Conservation (phyloP, 2,329 filamentous ascomycete genomes). For the Colletotrichum sp. region DNA sequence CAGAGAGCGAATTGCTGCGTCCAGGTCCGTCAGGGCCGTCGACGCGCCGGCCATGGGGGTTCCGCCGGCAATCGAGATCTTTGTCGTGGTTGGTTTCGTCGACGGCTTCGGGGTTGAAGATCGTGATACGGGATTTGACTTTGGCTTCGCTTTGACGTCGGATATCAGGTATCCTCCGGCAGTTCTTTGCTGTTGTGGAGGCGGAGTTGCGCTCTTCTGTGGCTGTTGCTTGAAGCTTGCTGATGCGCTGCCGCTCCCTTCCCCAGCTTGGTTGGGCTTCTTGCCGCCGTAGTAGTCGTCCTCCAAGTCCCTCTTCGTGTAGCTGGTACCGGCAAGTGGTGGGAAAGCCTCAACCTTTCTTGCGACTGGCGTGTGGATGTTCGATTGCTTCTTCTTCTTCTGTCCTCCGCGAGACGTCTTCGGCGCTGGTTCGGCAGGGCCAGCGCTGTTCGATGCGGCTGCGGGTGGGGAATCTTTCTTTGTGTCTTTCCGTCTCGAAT, state of each 20-base stretch:
- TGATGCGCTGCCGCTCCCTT: slow-evolving; percentile 36
- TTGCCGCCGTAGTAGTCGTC: slow-evolving; percentile 77
- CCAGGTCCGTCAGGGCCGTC: slow-evolving; percentile 71
- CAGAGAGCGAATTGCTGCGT: slow-evolving; percentile 83
- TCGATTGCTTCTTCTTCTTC: slow-evolving; percentile 63
- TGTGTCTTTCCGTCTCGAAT: slow-evolving; percentile 60
- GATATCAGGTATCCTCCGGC: slow-evolving; percentile 82
- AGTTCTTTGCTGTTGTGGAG: slow-evolving; percentile 55
- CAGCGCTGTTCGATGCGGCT: not conserved
- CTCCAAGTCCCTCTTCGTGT: slow-evolving; percentile 73
- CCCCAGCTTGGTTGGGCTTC: slow-evolving; percentile 43
- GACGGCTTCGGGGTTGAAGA: slow-evolving; percentile 58
- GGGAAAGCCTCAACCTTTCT: slow-evolving; percentile 68
- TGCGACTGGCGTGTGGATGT: slow-evolving; percentile 67
- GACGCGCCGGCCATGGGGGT: slow-evolving; percentile 83
- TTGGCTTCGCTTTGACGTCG: slow-evolving; percentile 69
- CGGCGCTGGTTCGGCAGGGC: slow-evolving; percentile 46
- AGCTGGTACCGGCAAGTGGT: slow-evolving; percentile 67
- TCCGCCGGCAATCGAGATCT: slow-evolving; percentile 76
- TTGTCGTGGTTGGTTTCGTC: slow-evolving; percentile 53
- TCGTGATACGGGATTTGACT: slow-evolving; percentile 54
- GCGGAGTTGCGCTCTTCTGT: slow-evolving; percentile 21
- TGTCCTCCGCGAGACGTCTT: slow-evolving; percentile 47
- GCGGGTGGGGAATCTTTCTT: slow-evolving; percentile 30
- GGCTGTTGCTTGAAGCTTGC: slow-evolving; percentile 37